Evolutionary conservation across 2,329 filamentous ascomycete genomes (phyloP), one percentile per base, ranked within the genome.

Genomic region (Pseudogymnoascus sp.): DNA sequence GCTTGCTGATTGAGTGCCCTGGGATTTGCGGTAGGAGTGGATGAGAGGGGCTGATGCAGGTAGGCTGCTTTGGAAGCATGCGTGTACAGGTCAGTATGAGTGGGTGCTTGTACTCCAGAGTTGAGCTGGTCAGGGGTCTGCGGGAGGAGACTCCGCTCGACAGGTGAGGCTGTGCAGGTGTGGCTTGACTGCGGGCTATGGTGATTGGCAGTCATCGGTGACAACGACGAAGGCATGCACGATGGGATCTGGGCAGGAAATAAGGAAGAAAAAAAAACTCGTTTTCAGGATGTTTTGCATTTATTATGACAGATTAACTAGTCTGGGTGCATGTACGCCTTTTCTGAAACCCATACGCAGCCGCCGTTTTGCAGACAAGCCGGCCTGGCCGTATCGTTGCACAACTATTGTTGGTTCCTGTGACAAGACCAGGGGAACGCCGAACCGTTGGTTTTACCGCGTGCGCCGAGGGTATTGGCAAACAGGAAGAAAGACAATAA

Each of bases 111-210:
- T 31, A 53, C 26, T 19, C 47, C 16, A 56, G 47, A 33, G 26
- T 56, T 56, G 47, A 19, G 47, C 47, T 56, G 47, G 47, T 56
- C 47, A 56, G 47, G 47, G 47, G 47, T 33, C 26, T 56, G 47
- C 47, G 47, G 47, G 26, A 33, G n/a, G 26, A 19, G 8, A 56
- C 47, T 56, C 26, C 47, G 47, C 26, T 56, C 47, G 26, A 56
- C 26, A 56, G 47, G n/a, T 56, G 47, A 56, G 47, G 47, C 47
- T 56, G 47, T 56, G 47, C 47, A 56, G n/a, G 29, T 56, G 47
- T 56, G 47, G 47, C 47, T 56, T 33, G 26, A 56, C 1, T 31
- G 24, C 5, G 24, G 47, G 47, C 19, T 53, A 2, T 53, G 47
- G 26, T 53, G 47, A 53, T 53, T 53, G 47, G 47, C 8, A 53